Evolutionary conservation across 75 land plant genomes (phyloP).

Genomic region (Selaginella moellendorffii): DNA sequence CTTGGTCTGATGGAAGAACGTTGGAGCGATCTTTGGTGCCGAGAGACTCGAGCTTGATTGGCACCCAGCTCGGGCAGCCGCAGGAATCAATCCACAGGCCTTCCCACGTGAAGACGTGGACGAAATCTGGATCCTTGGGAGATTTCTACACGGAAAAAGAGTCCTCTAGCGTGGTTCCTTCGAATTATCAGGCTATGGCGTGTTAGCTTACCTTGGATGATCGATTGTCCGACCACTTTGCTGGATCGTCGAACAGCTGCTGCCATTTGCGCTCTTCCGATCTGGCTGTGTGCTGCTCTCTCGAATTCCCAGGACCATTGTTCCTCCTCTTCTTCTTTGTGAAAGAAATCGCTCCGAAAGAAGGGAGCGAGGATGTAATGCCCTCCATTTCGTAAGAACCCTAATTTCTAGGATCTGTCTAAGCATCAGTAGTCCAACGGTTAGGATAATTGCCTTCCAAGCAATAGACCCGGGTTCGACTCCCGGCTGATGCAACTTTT

Average conservation of each 20-base stretch:
- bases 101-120: neutral
- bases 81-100: neutral
- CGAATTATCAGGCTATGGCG: neutral
- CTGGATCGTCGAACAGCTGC: neutral
- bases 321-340: no score
- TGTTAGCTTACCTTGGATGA: neutral
- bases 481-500: no score
- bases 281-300: neutral
- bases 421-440: constrained; percentile 4
- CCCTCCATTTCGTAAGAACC: no score
- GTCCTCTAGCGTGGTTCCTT: neutral
- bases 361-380: no score
- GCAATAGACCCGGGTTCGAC: constrained; percentile 2
- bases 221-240: neutral
- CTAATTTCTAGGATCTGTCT: no score
- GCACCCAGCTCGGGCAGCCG: neutral
- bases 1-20: neutral
- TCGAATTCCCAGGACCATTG: no score
- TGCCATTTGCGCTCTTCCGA: neutral
- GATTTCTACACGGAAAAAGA: neutral
- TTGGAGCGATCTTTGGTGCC: neutral
- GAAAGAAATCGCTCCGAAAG: no score
- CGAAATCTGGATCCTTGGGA: neutral
- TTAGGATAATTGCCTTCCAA: constrained; percentile 3
- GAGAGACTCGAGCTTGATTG: neutral